Percentiles rank a stretch among this genome's conserved stretches.
Evolutionary conservation across 768 basidiomycete species (phyloP).

Genomic region (Rossbeevera mucosa): DNA sequence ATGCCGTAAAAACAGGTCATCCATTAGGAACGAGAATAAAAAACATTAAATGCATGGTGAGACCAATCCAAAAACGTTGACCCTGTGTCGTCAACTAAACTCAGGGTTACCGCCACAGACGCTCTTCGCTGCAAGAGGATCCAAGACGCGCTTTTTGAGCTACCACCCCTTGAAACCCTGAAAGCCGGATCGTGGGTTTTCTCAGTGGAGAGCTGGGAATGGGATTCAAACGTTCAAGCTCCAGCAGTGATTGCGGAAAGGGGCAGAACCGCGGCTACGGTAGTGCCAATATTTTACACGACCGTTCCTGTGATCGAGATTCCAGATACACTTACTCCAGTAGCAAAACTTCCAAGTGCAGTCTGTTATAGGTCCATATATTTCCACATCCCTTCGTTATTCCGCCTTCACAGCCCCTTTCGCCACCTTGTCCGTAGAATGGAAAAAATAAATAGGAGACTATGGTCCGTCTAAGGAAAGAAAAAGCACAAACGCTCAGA

Average conservation of each 20-base stretch:
- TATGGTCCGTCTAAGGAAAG: conserved; percentile 69
- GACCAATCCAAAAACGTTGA: conserved; percentile 57
- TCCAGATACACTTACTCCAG: neutral
- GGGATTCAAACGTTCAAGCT: conserved; percentile 45
- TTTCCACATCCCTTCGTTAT: conserved; percentile 88
- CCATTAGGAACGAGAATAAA: conserved; percentile 45
- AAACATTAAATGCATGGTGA: conserved; percentile 53
- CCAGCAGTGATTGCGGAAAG: conserved; percentile 38
- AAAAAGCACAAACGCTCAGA: neutral
- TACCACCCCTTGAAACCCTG: conserved; percentile 75
- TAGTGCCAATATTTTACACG: neutral
- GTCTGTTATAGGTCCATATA: conserved; percentile 52
- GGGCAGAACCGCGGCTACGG: neutral
- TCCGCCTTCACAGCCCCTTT: conserved; percentile 78
- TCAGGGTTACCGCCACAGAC: conserved; percentile 40
- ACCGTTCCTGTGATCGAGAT: neutral
- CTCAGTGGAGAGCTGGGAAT: conserved; percentile 54
- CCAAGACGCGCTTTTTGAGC: conserved; percentile 54
- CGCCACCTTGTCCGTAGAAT: conserved; percentile 59
- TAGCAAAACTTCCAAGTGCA: conserved; percentile 72
- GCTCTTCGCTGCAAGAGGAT: conserved; percentile 26
- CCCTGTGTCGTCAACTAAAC: conserved; percentile 54
- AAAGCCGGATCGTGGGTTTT: conserved; percentile 81
- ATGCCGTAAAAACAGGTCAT: no score
- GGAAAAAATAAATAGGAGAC: conserved; percentile 27